Evolutionary conservation across 1,284 basidiomycete genomes (phyloP), one percentile per base, ranked within the genome.

Genomic region (Xerocomus amazonicus): DNA sequence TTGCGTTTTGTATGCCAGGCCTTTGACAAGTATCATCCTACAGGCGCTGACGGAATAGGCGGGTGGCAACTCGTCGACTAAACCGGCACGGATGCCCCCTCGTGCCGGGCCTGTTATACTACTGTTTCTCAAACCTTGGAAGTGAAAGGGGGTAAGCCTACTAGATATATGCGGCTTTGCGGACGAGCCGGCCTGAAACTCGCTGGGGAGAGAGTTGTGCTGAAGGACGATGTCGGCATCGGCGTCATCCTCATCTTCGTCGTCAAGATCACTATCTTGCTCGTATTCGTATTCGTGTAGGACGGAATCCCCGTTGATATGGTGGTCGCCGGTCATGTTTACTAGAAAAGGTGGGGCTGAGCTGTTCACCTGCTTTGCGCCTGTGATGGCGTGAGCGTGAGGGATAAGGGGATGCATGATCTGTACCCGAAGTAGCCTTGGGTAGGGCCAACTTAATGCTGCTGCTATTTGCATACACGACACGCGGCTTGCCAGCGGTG

Each of bases 201-300:
- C 26, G 19, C 46, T 32, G 0, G 50, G 48, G n/a, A 37, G 13
- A 31, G 36, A 1, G 1, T 38, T 26, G 33, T 12, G n/a, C 13
- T 31, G 43, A 8, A 9, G 14, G 6, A 0, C n/a, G 29, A 3
- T 1, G 7, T 31, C 28, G 23, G 23, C 10, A 17, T 36, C 45
- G 27, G 3, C 12, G 9, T 44, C 48, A 1, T 19, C 32, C 4
- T 50, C 57, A 2, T 53, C 60, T 3, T 57, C 59, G 14, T 63
- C 62, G 3, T 61, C 66, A 23, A 64, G 62, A 39, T 67, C 64
- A 34, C 66, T 67, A 31, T 68, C 62, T 33, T 47, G 48, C 12
- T 63, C 54, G 14, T 67, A 68, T 12, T 55, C 60, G 7, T 64
- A 68, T 1, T 64, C 55, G 28, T 65, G 62, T 29, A 62, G 62